These are phyloP conservation scores for Aspergillus quadricinctus DNA, from an alignment of 2,329 filamentous ascomycete species.

Conservation along the genomic window DNA sequence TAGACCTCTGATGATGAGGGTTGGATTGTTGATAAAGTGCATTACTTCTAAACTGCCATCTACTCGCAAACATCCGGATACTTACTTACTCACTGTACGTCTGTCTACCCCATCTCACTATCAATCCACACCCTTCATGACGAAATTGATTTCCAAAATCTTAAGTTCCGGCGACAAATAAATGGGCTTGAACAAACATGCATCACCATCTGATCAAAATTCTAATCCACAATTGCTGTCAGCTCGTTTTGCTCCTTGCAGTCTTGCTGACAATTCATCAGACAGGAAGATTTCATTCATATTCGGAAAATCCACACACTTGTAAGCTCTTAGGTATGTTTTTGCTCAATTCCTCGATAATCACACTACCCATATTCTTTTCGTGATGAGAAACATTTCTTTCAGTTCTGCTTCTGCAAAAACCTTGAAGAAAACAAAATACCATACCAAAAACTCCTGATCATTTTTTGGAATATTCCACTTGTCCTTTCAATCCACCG, in stretches of 20 bases:
- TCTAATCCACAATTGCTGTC: constrained; percentile 1
- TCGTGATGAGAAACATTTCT: constrained; percentile 49
- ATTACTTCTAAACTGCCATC: not conserved
- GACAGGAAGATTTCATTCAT: constrained; percentile 3
- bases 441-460: constrained; percentile 56
- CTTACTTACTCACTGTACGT: constrained; percentile 27
- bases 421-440: constrained; percentile 54
- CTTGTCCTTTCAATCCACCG: constrained; percentile 10
- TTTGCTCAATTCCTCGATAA: not conserved
- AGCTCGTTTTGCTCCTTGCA: constrained; percentile 1
- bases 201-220: constrained; percentile 54
- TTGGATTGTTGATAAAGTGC: not conserved
- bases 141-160: constrained; percentile 46
- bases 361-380: constrained; percentile 9
- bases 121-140: constrained; percentile 35
- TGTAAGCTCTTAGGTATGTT: constrained; percentile 11
- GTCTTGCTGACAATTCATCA: constrained; percentile 6
- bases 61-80: not conserved
- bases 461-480: constrained; percentile 12
- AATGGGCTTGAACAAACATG: constrained; percentile 58
- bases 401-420: constrained; percentile 63
- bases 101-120: not conserved
- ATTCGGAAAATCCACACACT: not conserved
- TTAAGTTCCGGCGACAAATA: constrained; percentile 50
- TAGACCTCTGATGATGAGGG: constrained; percentile 19